Percentiles rank a stretch among this genome's conserved stretches.
Conservation (phyloP, 108 stramenopile genomes). For the Parietichytrium sp. region DNA sequence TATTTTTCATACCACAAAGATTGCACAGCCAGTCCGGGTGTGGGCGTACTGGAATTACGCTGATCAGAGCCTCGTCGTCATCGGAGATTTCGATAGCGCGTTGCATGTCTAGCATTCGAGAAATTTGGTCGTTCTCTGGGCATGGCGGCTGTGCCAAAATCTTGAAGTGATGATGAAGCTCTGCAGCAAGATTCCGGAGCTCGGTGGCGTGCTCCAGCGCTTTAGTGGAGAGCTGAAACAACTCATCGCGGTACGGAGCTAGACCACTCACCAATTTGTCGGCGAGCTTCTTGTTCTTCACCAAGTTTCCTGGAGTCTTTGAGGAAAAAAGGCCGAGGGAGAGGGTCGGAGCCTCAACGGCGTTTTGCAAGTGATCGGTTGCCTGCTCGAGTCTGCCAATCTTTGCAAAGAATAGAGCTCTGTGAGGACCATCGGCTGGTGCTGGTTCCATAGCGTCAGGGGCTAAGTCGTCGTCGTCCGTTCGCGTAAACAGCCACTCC, state of each 20-base stretch:
- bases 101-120: no score
- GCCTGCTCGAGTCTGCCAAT: not conserved
- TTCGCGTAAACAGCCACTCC: not conserved
- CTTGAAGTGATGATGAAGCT: not conserved
- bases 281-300: not conserved
- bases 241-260: not conserved
- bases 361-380: not conserved
- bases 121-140: no score
- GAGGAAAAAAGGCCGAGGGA: not conserved
- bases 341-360: not conserved
- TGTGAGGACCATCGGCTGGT: slow-evolving; percentile 5
- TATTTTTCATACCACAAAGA: not conserved
- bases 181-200: not conserved
- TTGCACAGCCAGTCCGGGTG: not conserved
- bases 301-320: not conserved
- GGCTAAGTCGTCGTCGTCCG: not conserved
- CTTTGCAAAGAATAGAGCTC: not conserved
- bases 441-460: not conserved
- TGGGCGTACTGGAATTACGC: not conserved
- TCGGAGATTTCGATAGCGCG: not conserved
- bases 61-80: not conserved
- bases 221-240: not conserved
- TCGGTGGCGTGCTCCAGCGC: not conserved
- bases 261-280: not conserved
- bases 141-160: not conserved